Base-by-base conservation (phyloP, 1,284 basidiomycete genomes). In the Rhodotorula glutinis region DNA sequence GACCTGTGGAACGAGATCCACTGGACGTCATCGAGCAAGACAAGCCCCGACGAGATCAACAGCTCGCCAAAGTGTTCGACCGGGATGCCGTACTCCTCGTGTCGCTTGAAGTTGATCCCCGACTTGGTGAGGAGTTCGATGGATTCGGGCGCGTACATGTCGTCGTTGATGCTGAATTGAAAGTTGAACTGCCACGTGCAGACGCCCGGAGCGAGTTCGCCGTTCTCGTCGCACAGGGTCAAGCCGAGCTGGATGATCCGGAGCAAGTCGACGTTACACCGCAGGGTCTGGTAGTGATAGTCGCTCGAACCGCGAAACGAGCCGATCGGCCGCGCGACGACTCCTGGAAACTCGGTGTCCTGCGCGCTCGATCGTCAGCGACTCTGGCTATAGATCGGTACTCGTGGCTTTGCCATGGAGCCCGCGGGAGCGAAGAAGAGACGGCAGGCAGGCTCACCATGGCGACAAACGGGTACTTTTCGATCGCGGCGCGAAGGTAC, bases 181-280 rank as follows among this genome's bases (percentile, higher is more conserved):
- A 99, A 98, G 81, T 99, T 98, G 83, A 99, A 99, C 80, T 99
- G 96, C 95, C 95, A 99, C 43, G 93, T 97, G 60, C 90, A 90
- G 57, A 88, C 86, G 61, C 94, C 92, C 70, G 87, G 86, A 14
- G 77, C 78, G 66, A 88, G 86, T 76, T 93, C 88, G 11, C 95
- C 95, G 41, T 96, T 86, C 79, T 92, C 92, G 78, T 98, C 93
- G 59, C 91, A 89, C 47, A 99, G 82, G 3, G 95, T 97, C 73
- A 99, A 85, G 13, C 95, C 95, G 65, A 98, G 87, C 82, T 99
- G 95, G 64, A 99, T 97, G 80, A 98, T 92, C 82, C 92, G 93
- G 75, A 98, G 85, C 63, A 98, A 83, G 83, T 99, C 95, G 76
- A 98, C 96, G 79, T 99, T 99, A 82, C 91, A 94, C 71, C 95